These are phyloP conservation scores for Sugiyamaella sp. DNA, from an alignment of 1,139 yeast species.

Conservation along the genomic window DNA sequence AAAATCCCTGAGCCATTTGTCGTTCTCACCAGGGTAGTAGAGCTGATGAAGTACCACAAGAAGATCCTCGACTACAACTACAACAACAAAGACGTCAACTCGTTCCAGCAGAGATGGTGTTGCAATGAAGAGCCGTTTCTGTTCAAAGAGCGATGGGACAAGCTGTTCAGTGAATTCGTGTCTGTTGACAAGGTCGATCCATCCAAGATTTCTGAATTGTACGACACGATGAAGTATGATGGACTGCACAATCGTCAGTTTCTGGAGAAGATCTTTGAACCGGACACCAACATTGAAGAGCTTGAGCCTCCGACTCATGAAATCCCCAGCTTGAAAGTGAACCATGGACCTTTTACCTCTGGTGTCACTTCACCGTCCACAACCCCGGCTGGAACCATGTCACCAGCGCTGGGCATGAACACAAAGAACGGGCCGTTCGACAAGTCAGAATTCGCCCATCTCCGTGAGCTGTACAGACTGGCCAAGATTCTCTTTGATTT, in stretches of 20 bases:
- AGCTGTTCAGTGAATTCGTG: conserved; percentile 87
- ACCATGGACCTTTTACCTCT: conserved; percentile 24
- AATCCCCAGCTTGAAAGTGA: conserved; percentile 46
- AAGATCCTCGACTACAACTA: conserved; percentile 84
- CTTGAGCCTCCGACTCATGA: conserved; percentile 41
- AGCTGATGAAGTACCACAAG: conserved; percentile 90
- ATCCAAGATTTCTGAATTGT: conserved; percentile 91
- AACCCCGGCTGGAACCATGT: conserved; percentile 15
- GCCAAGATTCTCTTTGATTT: conserved; percentile 95
- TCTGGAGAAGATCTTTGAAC: conserved; percentile 77
- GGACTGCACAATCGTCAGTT: conserved; percentile 94
- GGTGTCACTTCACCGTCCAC: conserved; percentile 14
- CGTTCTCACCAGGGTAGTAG: conserved; percentile 91
- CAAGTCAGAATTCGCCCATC: conserved; percentile 72
- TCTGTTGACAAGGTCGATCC: conserved; percentile 98
- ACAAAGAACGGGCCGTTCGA: conserved; percentile 58
- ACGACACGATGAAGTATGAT: conserved; percentile 98
- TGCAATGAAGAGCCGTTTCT: conserved; percentile 92
- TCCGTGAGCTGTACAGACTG: conserved; percentile 84
- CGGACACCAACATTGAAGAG: conserved; percentile 51
- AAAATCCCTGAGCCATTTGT: conserved; percentile 97
- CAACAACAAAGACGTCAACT: conserved; percentile 62
- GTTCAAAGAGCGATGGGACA: conserved; percentile 97
- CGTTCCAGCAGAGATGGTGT: conserved; percentile 87
- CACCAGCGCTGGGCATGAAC: conserved; percentile 16